Evolutionary conservation across 345 rosid genomes (phyloP).

Genomic region (Acer saccharum): DNA sequence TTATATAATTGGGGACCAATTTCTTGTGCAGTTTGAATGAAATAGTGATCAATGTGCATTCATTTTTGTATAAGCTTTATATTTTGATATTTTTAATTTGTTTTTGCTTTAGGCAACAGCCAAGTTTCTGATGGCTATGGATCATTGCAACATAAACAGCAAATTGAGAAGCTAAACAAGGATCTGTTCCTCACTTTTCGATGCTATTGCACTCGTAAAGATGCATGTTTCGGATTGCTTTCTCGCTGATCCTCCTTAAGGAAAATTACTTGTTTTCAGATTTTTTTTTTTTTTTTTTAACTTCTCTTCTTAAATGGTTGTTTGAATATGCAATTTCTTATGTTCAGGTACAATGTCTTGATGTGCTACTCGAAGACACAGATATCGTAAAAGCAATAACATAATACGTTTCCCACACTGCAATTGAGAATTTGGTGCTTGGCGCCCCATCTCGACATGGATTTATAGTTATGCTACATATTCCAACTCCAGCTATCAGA

Average conservation of each 20-base stretch:
- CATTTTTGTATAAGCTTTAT: neutral
- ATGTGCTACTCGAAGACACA: slow-evolving; percentile 61
- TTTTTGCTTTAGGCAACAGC: slow-evolving; percentile 16
- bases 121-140: slow-evolving; percentile 11
- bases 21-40: neutral
- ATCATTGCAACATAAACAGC: slow-evolving; percentile 31
- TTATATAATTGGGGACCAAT: neutral
- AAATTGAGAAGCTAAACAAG: slow-evolving; percentile 48
- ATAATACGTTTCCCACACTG: slow-evolving; percentile 68
- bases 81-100: too few species aligned
- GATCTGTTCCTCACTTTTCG: slow-evolving; percentile 78
- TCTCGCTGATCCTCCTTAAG: neutral
- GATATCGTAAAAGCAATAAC: slow-evolving; percentile 69
- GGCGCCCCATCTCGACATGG: slow-evolving; percentile 77
- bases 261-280: too few species aligned
- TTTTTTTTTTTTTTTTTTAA: too few species aligned
- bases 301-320: too few species aligned
- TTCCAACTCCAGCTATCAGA: too few species aligned
- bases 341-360: slow-evolving; percentile 61
- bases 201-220: slow-evolving; percentile 89
- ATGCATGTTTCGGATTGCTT: slow-evolving; percentile 34
- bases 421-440: slow-evolving; percentile 76
- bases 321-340: neutral
- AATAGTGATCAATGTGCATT: neutral
- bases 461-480: slow-evolving; percentile 53